Evolutionary conservation across 108 stramenopile species (phyloP).

Genomic region (Phaeodactylum tricornutum): DNA sequence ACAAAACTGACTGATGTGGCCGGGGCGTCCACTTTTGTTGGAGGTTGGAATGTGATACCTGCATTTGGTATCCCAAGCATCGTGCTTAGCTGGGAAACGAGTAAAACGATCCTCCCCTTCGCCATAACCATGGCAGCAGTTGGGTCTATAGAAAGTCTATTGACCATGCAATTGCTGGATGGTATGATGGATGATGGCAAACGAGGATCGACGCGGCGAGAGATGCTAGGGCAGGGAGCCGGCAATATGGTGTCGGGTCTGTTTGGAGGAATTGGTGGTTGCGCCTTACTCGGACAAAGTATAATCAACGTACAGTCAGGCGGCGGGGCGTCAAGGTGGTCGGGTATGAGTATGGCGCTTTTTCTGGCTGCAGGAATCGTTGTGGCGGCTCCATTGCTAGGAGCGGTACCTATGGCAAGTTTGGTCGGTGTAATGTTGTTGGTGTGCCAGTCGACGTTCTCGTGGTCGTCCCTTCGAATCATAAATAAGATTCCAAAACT

Average conservation of each 20-base stretch:
- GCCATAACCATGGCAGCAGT: constrained; percentile 73
- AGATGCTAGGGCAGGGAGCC: constrained; percentile 61
- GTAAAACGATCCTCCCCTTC: constrained; percentile 45
- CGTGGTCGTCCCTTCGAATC: constrained; percentile 61
- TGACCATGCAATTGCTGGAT: constrained; percentile 75
- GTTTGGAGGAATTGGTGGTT: constrained; percentile 74
- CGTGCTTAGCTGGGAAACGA: constrained; percentile 37
- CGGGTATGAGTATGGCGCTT: constrained; percentile 65
- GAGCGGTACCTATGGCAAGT: constrained; percentile 50
- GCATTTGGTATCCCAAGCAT: constrained; percentile 35
- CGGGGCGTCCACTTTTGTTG: constrained; percentile 46
- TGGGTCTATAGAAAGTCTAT: constrained; percentile 53
- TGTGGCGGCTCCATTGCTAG: constrained; percentile 51
- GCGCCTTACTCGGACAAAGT: constrained; percentile 73
- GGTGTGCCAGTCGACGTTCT: constrained; percentile 72
- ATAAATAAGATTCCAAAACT: constrained; percentile 58
- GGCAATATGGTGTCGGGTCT: constrained; percentile 62
- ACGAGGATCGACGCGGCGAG: constrained; percentile 47
- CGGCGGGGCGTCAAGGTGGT: constrained; percentile 44
- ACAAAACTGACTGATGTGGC: constrained; percentile 55
- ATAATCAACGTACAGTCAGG: constrained; percentile 73
- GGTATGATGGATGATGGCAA: constrained; percentile 69
- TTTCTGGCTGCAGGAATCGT: constrained; percentile 67
- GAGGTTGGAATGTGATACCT: constrained; percentile 62
- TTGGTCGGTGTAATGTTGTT: constrained; percentile 71